Base-by-base conservation (phyloP, 306 rosid species). In the Elaeagnus macrophylla region DNA sequence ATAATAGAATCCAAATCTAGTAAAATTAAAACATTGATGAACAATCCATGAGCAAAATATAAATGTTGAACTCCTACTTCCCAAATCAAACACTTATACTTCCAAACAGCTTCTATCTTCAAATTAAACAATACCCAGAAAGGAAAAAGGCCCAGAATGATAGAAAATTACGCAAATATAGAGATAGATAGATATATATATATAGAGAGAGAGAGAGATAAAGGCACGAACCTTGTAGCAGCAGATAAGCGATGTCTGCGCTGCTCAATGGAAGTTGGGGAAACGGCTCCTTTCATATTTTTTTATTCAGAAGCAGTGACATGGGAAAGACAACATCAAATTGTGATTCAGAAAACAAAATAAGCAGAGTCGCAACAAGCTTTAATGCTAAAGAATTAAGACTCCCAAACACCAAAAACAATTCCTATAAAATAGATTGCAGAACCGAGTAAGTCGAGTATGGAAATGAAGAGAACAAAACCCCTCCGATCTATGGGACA, bases 171-270 rank as follows among this genome's bases (percentile, higher is more conserved):
- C 19, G n/a, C 37, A 16, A 54, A 20, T 18, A 8, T 39, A 40
- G 15, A 20, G 19, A 51, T n/a, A 16, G 5, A 57, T 10, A 9
- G n/a, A n/a, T n/a, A n/a, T n/a, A n/a, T n/a, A n/a, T n/a, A n/a
- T n/a, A 41, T 10, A 10, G 8, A 43, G 57, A 52, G 46, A 64
- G 48, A 39, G n/a, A 43, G 40, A 47, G 58, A 18, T 68, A 43
- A 48, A 51, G 47, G 44, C 25, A 51, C 68, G 40, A 15, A 87
- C 97, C 59, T 80, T 15, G 64, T 36, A 7, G 85, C 77, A 71
- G 84, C 60, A 10, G 89, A 80, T 44, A 74, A 71, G 17, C 96
- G 97, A 68, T 64, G 75, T 7, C 96, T 78, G 12, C 84, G 96
- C 80, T 91, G 96, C 80, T 91, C 97, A 9, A 76, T 61, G 59